Evolutionary conservation across 208 protist genomes (phyloP).

Genomic region (Leishmania guyanensis): DNA sequence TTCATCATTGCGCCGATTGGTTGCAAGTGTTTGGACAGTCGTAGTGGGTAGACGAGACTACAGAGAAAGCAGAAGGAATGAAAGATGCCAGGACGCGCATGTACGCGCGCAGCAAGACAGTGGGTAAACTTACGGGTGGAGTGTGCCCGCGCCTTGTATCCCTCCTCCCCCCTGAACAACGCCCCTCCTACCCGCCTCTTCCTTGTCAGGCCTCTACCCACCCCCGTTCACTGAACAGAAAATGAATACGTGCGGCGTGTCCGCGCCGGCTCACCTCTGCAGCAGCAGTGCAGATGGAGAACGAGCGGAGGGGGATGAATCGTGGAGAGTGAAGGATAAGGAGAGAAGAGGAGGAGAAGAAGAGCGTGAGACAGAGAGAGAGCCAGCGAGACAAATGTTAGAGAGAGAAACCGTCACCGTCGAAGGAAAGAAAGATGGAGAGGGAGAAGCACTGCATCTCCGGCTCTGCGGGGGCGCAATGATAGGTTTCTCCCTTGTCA

Average conservation of each 20-base stretch:
- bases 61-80: background rate
- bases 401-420: background rate
- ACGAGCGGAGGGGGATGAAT: background rate
- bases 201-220: background rate
- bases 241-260: background rate
- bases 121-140: background rate
- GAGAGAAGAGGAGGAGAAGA: background rate
- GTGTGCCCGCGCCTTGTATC: no score
- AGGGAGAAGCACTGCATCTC: background rate
- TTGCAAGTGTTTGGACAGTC: no score
- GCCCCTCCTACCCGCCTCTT: background rate
- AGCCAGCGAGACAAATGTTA: background rate
- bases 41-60: background rate
- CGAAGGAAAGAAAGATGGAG: background rate
- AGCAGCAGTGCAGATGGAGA: background rate
- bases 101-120: background rate
- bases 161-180: background rate
- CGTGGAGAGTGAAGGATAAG: background rate
- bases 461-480: no score
- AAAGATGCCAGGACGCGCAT: background rate
- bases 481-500: background rate
- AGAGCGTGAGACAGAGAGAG: background rate
- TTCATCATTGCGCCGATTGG: conserved; percentile 23
- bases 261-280: background rate
- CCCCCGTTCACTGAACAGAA: background rate